Evolutionary conservation across 1,284 basidiomycete species (phyloP).

Genomic region (Inonotus hispidus): DNA sequence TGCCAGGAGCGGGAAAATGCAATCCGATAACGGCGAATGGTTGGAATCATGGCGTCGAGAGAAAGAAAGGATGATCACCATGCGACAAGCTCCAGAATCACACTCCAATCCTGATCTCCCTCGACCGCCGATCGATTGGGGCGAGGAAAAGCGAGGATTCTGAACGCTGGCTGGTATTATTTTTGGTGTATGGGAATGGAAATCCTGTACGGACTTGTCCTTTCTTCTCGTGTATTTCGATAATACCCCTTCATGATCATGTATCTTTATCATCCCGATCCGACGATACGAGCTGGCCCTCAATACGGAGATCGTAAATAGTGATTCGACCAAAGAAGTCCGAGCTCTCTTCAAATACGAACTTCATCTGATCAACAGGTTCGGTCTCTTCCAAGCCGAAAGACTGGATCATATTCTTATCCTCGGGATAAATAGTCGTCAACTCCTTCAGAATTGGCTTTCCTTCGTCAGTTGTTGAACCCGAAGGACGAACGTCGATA

Average conservation of each 20-base stretch:
- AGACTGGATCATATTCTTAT: constrained; percentile 64
- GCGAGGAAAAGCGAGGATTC: not conserved
- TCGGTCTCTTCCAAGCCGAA: constrained; percentile 43
- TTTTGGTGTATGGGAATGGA: too few relatives aligned
- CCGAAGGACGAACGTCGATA: constrained; percentile 34
- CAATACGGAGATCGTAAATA: constrained; percentile 58
- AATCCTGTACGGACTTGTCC: not conserved
- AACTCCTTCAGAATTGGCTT: constrained; percentile 39
- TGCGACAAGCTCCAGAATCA: not conserved
- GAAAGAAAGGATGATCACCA: constrained; percentile 2
- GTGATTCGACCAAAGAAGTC: constrained; percentile 76
- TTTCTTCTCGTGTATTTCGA: not conserved
- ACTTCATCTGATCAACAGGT: constrained; percentile 35
- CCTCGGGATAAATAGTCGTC: constrained; percentile 62
- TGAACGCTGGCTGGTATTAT: not conserved
- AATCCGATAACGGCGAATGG: constrained; percentile 12
- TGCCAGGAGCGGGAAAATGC: constrained; percentile 7
- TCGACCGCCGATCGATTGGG: constrained; percentile 4
- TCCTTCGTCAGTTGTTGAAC: not conserved
- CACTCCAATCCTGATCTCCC: constrained; percentile 6
- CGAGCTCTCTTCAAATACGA: constrained; percentile 73
- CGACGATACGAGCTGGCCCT: constrained; percentile 30
- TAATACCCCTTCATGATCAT: not conserved
- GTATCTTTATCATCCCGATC: not conserved
- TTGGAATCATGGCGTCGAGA: constrained; percentile 12